These are phyloP conservation scores for Ascosphaera pollenicola DNA, from an alignment of 2,329 filamentous ascomycete species.

Conservation along the genomic window DNA sequence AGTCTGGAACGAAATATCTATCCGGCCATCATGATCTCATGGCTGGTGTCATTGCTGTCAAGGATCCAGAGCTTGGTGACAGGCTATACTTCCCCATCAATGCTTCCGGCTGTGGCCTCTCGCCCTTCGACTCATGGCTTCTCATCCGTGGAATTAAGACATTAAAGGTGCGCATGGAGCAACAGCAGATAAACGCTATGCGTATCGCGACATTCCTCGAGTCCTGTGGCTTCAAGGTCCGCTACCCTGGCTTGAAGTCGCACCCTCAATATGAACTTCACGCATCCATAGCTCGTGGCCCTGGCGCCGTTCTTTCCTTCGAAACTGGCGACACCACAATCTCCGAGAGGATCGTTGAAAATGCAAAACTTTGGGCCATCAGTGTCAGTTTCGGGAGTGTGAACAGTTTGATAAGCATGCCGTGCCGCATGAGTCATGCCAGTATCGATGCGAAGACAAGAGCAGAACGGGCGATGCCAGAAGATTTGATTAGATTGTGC, in stretches of 20 bases:
- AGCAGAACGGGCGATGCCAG: conserved; percentile 72
- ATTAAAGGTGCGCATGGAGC: conserved; percentile 92
- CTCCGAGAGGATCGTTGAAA: conserved; percentile 86
- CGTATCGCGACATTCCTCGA: conserved; percentile 85
- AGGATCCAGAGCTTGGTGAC: conserved; percentile 60
- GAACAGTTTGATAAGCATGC: conserved; percentile 97
- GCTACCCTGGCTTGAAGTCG: conserved; percentile 81
- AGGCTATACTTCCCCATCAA: conserved; percentile 96
- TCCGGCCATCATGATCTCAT: conserved; percentile 98
- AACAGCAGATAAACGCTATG: conserved; percentile 85
- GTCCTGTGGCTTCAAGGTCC: conserved; percentile 73
- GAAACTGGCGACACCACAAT: conserved; percentile 73
- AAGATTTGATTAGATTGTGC: conserved; percentile 88
- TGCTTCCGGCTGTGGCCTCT: conserved; percentile 77
- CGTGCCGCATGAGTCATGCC: conserved; percentile 97
- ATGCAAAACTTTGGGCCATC: conserved; percentile 77
- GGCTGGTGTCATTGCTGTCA: conserved; percentile 89
- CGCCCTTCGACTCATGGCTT: conserved; percentile 89
- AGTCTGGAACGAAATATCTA: conserved; percentile 93
- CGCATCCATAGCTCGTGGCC: conserved; percentile 83
- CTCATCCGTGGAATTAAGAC: conserved; percentile 94
- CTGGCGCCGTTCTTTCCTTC: conserved; percentile 85
- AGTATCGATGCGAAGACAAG: conserved; percentile 93
- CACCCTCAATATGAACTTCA: conserved; percentile 95
- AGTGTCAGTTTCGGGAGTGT: conserved; percentile 96